Evolutionary conservation across 2,329 filamentous ascomycete genomes (phyloP).

Genomic region (Ophiostoma quercus): DNA sequence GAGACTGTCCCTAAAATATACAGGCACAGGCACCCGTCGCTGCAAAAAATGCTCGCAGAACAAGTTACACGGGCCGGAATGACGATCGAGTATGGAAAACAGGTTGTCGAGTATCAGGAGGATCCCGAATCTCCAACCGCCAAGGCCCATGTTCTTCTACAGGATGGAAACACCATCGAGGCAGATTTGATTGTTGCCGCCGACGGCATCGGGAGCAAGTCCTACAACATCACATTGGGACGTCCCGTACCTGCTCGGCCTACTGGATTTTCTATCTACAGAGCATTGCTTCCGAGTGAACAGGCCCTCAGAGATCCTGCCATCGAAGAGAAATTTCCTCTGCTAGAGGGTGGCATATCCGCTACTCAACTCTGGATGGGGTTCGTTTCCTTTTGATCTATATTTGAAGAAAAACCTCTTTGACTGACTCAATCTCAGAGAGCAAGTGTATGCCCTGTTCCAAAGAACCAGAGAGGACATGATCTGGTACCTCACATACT

Average conservation of each 20-base stretch:
- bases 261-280: not conserved
- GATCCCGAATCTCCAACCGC: not conserved
- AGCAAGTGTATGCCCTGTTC: not conserved
- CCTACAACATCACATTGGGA: not conserved
- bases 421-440: not conserved
- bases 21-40: not conserved
- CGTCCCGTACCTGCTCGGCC: not conserved
- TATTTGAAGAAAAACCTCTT: too few relatives aligned
- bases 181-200: not conserved
- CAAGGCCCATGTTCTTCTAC: not conserved
- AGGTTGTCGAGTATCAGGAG: not conserved
- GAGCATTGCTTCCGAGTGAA: not conserved
- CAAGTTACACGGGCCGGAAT: not conserved
- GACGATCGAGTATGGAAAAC: not conserved
- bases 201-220: not conserved
- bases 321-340: not conserved
- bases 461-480: not conserved
- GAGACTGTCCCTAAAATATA: not conserved
- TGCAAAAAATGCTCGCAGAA: not conserved
- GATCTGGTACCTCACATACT: not conserved
- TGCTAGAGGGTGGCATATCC: not conserved
- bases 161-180: not conserved
- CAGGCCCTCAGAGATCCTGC: not conserved
- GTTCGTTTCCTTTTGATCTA: not conserved
- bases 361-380: not conserved